A percentile compares a stretch with the other conserved stretches of the same genome.
phyloP scores from a whole-genome alignment of 257 asterid genomes.

The Thymus quinquecostatus region DNA sequence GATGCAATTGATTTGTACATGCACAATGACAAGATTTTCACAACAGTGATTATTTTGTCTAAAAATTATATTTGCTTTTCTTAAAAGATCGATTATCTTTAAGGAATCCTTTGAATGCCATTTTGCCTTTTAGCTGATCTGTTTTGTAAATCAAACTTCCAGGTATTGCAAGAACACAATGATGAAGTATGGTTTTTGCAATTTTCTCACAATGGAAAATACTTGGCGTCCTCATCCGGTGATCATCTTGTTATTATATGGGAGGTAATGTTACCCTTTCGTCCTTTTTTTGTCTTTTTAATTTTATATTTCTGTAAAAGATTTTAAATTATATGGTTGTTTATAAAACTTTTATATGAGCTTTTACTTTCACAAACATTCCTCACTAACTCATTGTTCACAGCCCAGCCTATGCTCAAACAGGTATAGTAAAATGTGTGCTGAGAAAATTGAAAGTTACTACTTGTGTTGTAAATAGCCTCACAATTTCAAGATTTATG shows the following conservation, averaged over 20 bases:
- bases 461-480: neutral
- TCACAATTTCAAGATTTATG: neutral
- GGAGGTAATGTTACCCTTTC: conserved; percentile 57
- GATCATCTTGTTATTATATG: conserved; percentile 71
- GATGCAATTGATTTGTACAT: neutral
- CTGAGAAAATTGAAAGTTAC: neutral
- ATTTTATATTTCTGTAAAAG: neutral
- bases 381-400: neutral
- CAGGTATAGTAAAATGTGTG: neutral
- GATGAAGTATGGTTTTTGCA: conserved; percentile 86
- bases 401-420: neutral
- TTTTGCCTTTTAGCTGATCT: conserved; percentile 20
- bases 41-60: conserved; percentile 12
- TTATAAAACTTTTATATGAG: too few species aligned
- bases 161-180: conserved; percentile 66
- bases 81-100: neutral
- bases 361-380: too few species aligned
- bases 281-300: conserved; percentile 10
- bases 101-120: conserved; percentile 1
- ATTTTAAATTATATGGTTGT: conserved; percentile 13
- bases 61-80: neutral
- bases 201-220: conserved; percentile 80
- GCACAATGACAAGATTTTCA: neutral
- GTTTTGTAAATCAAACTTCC: conserved; percentile 36
- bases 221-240: conserved; percentile 77